Conservation (phyloP, 164 flowering plant species). For the Annona cherimola region DNA sequence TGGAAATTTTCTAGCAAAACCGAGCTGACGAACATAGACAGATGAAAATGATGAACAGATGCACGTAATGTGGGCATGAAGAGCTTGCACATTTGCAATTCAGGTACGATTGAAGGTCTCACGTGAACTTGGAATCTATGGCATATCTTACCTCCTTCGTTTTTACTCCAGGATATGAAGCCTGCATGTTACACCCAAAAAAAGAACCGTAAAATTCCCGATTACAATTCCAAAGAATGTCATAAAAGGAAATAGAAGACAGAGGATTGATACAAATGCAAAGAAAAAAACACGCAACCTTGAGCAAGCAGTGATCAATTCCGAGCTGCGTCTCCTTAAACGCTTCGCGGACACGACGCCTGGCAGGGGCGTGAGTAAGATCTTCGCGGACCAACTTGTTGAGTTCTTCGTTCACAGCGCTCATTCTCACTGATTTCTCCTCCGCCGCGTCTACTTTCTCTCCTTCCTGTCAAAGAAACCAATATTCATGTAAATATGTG, state of each 20-base stretch:
- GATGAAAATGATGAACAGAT: no score
- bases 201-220: neutral
- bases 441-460: conserved; percentile 13
- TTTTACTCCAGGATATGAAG: conserved; percentile 46
- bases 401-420: conserved; percentile 46
- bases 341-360: conserved; percentile 77
- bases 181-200: conserved; percentile 40
- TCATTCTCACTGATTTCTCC: conserved; percentile 20
- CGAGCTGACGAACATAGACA: no score
- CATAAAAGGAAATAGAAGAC: no score
- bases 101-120: no score
- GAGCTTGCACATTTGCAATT: no score
- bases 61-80: no score
- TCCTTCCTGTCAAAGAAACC: no score
- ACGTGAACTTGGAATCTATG: no score
- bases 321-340: conserved; percentile 74
- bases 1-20: no score
- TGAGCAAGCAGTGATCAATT: conserved; percentile 78
- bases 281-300: conserved; percentile 32
- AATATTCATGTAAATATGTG: no score
- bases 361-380: conserved; percentile 60
- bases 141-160: conserved; percentile 56
- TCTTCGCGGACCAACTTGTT: conserved; percentile 48
- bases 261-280: no score
- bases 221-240: no score